Percentiles rank a stretch among this genome's conserved stretches.
phyloP scores from a whole-genome alignment of 345 rosid genomes.

The Eucalyptus virginea region DNA sequence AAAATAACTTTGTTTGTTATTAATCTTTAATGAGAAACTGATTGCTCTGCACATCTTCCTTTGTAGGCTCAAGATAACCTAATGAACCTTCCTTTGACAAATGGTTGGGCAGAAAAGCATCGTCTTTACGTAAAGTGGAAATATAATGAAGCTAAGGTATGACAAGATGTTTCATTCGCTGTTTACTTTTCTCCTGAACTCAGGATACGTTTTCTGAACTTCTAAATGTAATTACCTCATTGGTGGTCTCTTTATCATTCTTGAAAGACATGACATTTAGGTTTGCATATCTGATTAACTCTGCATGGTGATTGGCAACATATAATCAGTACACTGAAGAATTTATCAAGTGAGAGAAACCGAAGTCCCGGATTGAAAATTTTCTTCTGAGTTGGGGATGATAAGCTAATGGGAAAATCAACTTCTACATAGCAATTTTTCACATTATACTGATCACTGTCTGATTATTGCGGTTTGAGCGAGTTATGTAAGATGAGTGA shows the following conservation, averaged over 20 bases:
- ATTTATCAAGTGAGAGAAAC: neutral
- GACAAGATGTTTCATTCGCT: neutral
- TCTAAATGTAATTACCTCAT: neutral
- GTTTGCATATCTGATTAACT: neutral
- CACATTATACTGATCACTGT: neutral
- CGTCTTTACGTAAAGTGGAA: slow-evolving; percentile 86
- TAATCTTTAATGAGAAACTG: neutral
- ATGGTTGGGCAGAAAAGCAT: slow-evolving; percentile 99
- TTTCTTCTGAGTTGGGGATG: neutral
- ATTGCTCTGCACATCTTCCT: neutral
- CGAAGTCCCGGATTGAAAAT: neutral
- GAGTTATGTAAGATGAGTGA: neutral
- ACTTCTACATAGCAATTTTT: neutral
- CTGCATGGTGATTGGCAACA: neutral
- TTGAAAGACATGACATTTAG: neutral
- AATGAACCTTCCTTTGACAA: slow-evolving; percentile 75
- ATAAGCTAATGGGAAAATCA: neutral
- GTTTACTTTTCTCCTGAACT: neutral
- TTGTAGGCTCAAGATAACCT: slow-evolving; percentile 93
- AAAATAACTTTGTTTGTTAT: neutral
- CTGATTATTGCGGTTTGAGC: neutral
- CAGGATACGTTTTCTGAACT: neutral
- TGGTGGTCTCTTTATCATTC: neutral
- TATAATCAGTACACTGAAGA: neutral
- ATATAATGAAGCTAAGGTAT: slow-evolving; percentile 82